Conservation (phyloP, 1,284 basidiomycete species). For the Ceratobasidium sp. region DNA sequence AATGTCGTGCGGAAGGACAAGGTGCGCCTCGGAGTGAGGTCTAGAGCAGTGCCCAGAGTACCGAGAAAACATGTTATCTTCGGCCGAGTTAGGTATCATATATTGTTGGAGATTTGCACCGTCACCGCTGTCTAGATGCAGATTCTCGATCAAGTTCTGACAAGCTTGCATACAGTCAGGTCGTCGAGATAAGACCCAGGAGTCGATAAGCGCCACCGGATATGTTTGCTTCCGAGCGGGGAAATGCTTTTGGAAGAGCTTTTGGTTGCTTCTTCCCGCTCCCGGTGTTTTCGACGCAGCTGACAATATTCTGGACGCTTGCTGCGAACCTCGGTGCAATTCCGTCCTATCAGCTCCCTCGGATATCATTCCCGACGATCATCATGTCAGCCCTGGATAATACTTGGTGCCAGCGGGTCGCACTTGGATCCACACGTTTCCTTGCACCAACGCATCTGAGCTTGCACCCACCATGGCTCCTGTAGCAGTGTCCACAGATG, state of each 20-base stretch:
- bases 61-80: slow-evolving; percentile 2
- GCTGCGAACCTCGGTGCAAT: background rate
- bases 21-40: background rate
- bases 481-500: slow-evolving; percentile 11
- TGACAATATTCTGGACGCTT: background rate
- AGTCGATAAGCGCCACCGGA: slow-evolving; percentile 20
- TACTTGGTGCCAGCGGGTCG: background rate
- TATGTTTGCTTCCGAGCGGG: background rate
- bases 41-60: background rate
- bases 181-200: slow-evolving; percentile 18
- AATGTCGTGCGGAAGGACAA: background rate
- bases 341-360: slow-evolving; percentile 22
- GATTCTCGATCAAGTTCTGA: too few relatives aligned
- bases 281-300: too few relatives aligned
- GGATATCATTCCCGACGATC: slow-evolving; percentile 7
- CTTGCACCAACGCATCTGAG: background rate
- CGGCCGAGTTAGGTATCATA: slow-evolving; percentile 1
- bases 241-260: background rate
- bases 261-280: background rate
- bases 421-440: background rate
- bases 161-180: background rate
- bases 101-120: too few relatives aligned
- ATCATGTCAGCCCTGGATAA: background rate
- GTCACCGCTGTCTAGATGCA: too few relatives aligned
- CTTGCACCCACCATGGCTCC: slow-evolving; percentile 22